phyloP scores from a whole-genome alignment of 2,329 filamentous ascomycete genomes.

The Colletotrichum eremochloae region DNA sequence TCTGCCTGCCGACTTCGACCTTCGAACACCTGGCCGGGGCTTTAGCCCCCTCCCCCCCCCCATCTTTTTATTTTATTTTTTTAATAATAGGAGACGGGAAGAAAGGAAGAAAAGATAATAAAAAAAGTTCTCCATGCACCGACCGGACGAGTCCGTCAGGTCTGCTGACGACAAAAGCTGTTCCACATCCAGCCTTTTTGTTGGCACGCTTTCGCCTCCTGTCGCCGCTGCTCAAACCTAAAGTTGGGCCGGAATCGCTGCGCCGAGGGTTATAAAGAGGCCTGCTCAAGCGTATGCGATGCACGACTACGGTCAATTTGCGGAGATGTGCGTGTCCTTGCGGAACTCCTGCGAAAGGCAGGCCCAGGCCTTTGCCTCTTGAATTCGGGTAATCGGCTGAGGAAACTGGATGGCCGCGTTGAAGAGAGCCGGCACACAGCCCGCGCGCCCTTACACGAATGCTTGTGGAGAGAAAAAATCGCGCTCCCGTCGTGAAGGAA shows the following conservation, averaged over 20 bases:
- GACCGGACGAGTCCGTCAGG: conserved; percentile 9
- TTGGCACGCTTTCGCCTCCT: conserved; percentile 1
- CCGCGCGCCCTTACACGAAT: neutral
- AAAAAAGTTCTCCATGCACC: neutral
- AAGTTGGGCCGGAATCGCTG: neutral
- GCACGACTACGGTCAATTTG: conserved; percentile 6
- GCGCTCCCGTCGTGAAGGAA: conserved; percentile 21
- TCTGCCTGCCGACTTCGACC: conserved; percentile 2
- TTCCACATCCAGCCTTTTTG: neutral
- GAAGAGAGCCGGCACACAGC: neutral
- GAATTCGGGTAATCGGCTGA: too few relatives aligned
- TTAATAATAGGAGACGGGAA: neutral
- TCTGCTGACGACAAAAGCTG: conserved; percentile 3
- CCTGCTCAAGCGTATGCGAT: conserved; percentile 6
- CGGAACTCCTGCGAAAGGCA: neutral
- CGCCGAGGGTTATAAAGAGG: neutral
- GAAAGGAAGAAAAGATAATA: too few relatives aligned
- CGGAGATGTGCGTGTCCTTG: neutral
- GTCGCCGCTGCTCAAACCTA: neutral
- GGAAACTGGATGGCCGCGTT: neutral
- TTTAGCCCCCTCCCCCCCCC: conserved; percentile 9
- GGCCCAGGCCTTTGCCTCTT: neutral
- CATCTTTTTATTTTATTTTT: neutral
- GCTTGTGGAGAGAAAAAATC: neutral
- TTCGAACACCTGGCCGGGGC: conserved; percentile 36